Base-by-base conservation (phyloP, 345 rosid genomes). In the Camelina neglecta region DNA sequence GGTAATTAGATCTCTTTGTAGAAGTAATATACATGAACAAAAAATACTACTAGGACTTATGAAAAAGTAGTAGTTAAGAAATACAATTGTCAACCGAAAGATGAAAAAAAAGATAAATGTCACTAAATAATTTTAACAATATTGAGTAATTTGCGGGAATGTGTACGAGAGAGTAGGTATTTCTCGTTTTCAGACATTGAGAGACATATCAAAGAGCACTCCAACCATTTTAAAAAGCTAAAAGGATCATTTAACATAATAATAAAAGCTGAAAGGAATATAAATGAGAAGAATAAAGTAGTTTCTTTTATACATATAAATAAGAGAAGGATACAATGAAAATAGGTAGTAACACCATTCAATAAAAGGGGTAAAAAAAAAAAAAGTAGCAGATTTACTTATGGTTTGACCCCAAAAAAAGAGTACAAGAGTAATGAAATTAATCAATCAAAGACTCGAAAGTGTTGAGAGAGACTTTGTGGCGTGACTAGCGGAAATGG, bases 401-500 rank as follows among this genome's bases (percentile, higher is more conserved):
- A 41, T 67, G 54, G 73, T 69, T 69, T 51, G 60, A 67, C 49
- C 50, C 42, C 2, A 6, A 1, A 35, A 16, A 3, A 7, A 3
- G 11, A 39, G 3, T 35, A 35, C 38, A 53, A n/a, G 56, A 45
- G 1, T 29, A 53, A 53, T 58, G 64, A 47, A 71, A 61, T 45
- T 16, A 62, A 69, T 70, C 60, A 70, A 63, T 55, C 41, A 63
- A 62, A 62, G 60, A 71, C 53, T 70, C 8, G n/a, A 38, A 63
- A 57, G 21, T 13, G 33, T 13, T 62, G 61, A 35, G 62, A 41
- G 68, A 58, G 67, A 59, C 11, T 18, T 50, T 72, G 58, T 48
- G 67, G 81, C 81, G 81, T 78, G 81, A 78, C 33, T 71, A 50
- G 41, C 81, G 81, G 81, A 72, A 72, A 58, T 77, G 61, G 42